These are phyloP conservation scores for Zygosaccharomyces siamensis DNA, from an alignment of 805 yeast species.

Conservation along the genomic window DNA sequence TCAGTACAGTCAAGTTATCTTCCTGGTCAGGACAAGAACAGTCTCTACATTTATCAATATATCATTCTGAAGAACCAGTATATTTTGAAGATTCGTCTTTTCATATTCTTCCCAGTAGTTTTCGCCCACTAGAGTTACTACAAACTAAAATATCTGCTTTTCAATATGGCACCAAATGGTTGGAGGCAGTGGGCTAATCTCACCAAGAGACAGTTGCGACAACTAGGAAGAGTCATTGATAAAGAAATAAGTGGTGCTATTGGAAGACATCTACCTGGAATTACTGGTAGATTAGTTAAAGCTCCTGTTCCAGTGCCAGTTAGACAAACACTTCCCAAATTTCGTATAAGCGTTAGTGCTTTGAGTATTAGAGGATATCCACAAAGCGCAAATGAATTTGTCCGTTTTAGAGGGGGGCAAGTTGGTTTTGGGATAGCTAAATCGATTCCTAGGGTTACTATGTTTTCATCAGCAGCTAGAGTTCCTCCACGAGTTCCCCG, in stretches of 20 bases:
- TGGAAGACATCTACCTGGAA: constrained; percentile 16
- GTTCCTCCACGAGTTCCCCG: constrained; percentile 20
- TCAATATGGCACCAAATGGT: constrained; percentile 16
- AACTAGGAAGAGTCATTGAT: constrained; percentile 20
- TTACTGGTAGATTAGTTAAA: constrained; percentile 12
- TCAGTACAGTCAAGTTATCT: too few species aligned
- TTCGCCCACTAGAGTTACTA: background rate
- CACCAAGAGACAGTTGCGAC: constrained; percentile 19
- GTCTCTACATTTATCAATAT: background rate
- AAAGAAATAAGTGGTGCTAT: constrained; percentile 16
- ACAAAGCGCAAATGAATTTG: background rate
- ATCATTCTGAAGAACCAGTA: background rate
- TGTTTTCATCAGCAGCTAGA: constrained; percentile 12
- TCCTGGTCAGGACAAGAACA: background rate
- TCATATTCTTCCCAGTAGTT: background rate
- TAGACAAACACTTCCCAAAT: constrained; percentile 10
- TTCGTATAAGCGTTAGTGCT: constrained; percentile 4
- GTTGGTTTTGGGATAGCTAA: background rate
- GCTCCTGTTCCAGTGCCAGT: constrained; percentile 20
- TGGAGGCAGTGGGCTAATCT: constrained; percentile 26
- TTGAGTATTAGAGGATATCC: background rate
- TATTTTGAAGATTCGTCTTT: background rate
- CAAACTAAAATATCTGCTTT: background rate
- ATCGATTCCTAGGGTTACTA: constrained; percentile 4
- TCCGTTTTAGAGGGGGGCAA: background rate